Percentiles rank a stretch among this genome's conserved stretches.
These are phyloP conservation scores for Ustilago nuda DNA, from an alignment of 1,284 basidiomycete species.

Conservation along the genomic window DNA sequence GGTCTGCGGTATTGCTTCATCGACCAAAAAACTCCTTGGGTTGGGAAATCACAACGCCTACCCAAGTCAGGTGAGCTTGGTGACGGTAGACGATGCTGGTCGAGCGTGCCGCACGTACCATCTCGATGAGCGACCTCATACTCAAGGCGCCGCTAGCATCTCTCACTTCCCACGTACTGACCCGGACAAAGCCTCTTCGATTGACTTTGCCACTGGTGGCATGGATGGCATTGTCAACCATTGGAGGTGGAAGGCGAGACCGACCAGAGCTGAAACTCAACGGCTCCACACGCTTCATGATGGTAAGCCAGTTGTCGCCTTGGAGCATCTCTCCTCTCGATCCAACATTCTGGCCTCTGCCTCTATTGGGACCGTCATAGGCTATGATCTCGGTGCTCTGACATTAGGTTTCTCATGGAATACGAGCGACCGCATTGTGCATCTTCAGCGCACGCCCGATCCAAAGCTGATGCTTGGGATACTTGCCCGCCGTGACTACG, in stretches of 20 bases:
- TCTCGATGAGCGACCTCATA: slow-evolving; percentile 39
- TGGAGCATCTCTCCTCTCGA: slow-evolving; percentile 30
- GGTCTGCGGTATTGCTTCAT: slow-evolving; percentile 42
- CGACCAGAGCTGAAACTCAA: slow-evolving; percentile 10
- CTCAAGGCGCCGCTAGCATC: slow-evolving; percentile 28
- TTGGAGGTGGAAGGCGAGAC: slow-evolving; percentile 36
- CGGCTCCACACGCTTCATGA: slow-evolving; percentile 42
- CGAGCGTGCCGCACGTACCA: slow-evolving; percentile 28
- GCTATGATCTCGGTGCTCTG: slow-evolving; percentile 32
- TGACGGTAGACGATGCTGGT: slow-evolving; percentile 24
- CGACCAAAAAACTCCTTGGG: slow-evolving; percentile 32
- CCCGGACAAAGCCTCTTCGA: slow-evolving; percentile 19
- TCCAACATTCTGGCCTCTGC: slow-evolving; percentile 32
- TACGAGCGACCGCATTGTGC: slow-evolving; percentile 45
- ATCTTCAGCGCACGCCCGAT: slow-evolving; percentile 44
- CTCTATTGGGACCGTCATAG: slow-evolving; percentile 33
- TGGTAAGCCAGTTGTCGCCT: slow-evolving; percentile 26
- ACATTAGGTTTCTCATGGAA: slow-evolving; percentile 42
- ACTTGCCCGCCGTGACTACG: slow-evolving; percentile 38
- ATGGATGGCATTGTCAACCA: slow-evolving; percentile 45
- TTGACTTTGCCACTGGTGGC: slow-evolving; percentile 50
- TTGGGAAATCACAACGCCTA: slow-evolving; percentile 29
- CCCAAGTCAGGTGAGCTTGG: slow-evolving; percentile 41
- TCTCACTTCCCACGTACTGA: slow-evolving; percentile 40
- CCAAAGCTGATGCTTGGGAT: slow-evolving; percentile 40